Evolutionary conservation across 805 yeast genomes (phyloP).

Genomic region (Candida suzukii): DNA sequence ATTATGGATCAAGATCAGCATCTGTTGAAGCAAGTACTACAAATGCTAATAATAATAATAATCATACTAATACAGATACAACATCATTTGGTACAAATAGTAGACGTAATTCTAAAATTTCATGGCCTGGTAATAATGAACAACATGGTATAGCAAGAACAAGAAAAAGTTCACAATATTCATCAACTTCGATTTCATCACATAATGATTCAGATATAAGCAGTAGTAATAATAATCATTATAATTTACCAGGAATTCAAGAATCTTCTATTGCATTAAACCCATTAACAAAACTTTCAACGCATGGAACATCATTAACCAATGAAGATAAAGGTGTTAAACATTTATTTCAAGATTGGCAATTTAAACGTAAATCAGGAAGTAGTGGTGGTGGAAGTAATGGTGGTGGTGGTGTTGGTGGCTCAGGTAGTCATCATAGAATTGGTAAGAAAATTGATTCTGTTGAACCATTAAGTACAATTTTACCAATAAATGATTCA

Average conservation of each 20-base stretch:
- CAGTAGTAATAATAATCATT: neutral
- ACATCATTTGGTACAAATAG: neutral
- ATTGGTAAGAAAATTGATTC: slow-evolving; percentile 2
- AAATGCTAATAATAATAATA: neutral
- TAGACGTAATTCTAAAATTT: slow-evolving; percentile 15
- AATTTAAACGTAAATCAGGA: neutral
- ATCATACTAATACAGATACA: neutral
- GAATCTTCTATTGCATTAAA: neutral
- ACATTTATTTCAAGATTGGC: neutral
- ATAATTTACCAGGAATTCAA: neutral
- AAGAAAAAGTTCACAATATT: neutral
- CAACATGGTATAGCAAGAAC: neutral
- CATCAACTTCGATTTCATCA: neutral
- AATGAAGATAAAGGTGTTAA: neutral
- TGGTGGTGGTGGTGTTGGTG: too few species aligned
- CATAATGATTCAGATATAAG: neutral
- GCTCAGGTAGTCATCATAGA: slow-evolving; percentile 1
- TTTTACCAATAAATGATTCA: neutral
- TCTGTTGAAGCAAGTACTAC: neutral
- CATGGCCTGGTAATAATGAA: slow-evolving; percentile 9
- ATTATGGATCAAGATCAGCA: neutral
- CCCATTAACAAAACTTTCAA: neutral
- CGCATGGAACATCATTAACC: too few species aligned
- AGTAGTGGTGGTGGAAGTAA: neutral
- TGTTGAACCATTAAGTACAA: slow-evolving; percentile 6